Evolutionary conservation across 139 green algal genomes (phyloP), one percentile per base, ranked within the genome.

Genomic region (Diplosphaera chodatii): DNA sequence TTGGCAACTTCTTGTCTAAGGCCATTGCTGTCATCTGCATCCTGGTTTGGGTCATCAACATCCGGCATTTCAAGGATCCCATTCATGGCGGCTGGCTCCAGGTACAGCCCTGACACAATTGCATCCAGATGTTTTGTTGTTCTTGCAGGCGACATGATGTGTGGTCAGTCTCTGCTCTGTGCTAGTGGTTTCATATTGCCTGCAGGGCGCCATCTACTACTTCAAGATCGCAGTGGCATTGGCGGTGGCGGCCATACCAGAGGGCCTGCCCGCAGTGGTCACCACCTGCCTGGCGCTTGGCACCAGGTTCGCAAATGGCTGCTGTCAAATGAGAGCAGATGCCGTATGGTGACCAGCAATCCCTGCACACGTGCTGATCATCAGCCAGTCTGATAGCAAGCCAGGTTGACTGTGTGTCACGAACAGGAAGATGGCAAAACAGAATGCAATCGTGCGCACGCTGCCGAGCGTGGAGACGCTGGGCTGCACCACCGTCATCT

Each of bases 401-500:
- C n/a, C n/a, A n/a, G n/a, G n/a, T n/a, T n/a, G n/a, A n/a, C n/a
- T n/a, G n/a, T n/a, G n/a, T n/a, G n/a, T n/a, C n/a, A n/a, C n/a
- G n/a, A n/a, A 48, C 48, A 59, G 90, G 18, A 91, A 92, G 77
- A 95, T 95, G 90, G 89, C 89, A 0, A 78, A 86, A 77, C 79
- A 89, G 65, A 88, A 88, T 40, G 78, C 80, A 64, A 91, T 93
- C 31, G 85, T 92, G 31, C 81, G 88, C 41, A 84, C 80, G 30
- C 82, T 94, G 67, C 88, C 89, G 0, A 82, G 68, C 31, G 90
- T 95, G 66, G 91, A 96, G 76, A 96, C 91, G 10, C 81, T 96
- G 29, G 91, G 91, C n/a, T 95, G 91, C 83, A 95, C 91, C 40
- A 93, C 86, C 23, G 90, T 94, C 63, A 98, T 98, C 82, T 98